Evolutionary conservation across 2,329 filamentous ascomycete genomes (phyloP), one percentile per base, ranked within the genome.

Genomic region (Colletotrichum cuscutae): DNA sequence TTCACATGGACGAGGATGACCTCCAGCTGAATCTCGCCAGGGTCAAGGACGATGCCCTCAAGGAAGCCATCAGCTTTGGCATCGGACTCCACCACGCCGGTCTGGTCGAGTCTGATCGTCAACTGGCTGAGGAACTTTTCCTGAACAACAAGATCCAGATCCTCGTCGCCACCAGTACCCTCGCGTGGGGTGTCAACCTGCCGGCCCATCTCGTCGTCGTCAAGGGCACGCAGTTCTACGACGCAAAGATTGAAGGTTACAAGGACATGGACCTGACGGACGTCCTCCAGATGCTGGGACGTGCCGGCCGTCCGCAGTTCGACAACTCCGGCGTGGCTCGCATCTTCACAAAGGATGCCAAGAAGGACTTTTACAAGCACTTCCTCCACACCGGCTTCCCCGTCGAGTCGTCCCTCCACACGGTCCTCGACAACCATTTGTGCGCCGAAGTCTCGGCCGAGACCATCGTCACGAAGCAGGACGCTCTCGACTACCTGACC

Each of bases 311-410:
- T 75, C 97, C 97, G 4, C 97, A 99, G 80, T 99, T 99, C 81
- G 97, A 99, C 82, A 94, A 92, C 66, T 97, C 95, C 0, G 97
- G 97, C 76, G 97, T 99, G 70, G 97, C 97, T 11, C 92, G 96
- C 35, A 99, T 99, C 80, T 98, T 99, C 80, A 99, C 97, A 0
- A 95, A 99, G 79, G 95, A 98, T 78, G 87, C 96, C 2, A 99
- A 98, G 87, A 99, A 99, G 84, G 95, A 97, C 72, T 99, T 99
- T 82, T 99, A 99, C 85, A 99, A 99, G 86, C 97, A 99, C 84
- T 99, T 99, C 85, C 84, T 99, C 67, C 97, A 99, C 80, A 98
- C 96, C 0, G 97, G 97, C 1, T 99, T 99, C 81, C 97, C 97
- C 0, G 97, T 99, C 12, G 97, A 99, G 81, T 98, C 95, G 0